Conservation (phyloP, 176 grass and related monocot genomes). For the Pharus latifolius region DNA sequence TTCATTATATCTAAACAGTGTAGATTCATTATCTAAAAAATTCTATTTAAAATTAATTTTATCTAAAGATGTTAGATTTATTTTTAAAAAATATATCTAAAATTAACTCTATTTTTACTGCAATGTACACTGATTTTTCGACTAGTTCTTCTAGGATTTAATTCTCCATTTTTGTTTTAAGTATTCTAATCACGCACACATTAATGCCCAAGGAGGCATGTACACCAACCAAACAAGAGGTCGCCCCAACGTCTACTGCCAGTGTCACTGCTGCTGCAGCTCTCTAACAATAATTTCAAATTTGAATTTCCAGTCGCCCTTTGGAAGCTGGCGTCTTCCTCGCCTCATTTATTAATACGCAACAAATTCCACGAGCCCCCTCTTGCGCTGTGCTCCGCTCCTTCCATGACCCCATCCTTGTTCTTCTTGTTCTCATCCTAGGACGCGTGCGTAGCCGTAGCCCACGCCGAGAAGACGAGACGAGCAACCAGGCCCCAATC, state of each 20-base stretch:
- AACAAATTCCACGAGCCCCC: not conserved
- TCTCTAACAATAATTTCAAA: conserved; percentile 19
- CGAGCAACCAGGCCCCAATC: not conserved
- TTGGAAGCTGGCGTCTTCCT: conserved; percentile 6
- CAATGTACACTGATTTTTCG: no score
- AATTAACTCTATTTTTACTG: no score
- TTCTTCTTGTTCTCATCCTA: not conserved
- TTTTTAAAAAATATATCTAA: no score
- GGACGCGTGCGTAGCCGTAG: not conserved
- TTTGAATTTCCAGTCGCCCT: conserved; percentile 32
- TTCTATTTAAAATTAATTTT: no score
- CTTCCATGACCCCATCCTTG: not conserved
- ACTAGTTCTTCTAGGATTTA: no score
- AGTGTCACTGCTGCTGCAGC: not conserved
- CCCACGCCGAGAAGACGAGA: not conserved
- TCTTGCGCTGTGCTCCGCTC: not conserved
- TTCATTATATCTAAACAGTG: no score
- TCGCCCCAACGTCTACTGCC: not conserved
- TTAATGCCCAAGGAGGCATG: not conserved
- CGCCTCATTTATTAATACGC: conserved; percentile 25
- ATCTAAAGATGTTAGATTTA: no score
- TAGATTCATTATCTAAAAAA: no score
- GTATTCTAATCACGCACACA: no score
- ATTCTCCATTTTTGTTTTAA: no score
- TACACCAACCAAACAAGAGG: not conserved